Base-by-base conservation (phyloP, 2,329 filamentous ascomycete species). In the Diatrype stigma region DNA sequence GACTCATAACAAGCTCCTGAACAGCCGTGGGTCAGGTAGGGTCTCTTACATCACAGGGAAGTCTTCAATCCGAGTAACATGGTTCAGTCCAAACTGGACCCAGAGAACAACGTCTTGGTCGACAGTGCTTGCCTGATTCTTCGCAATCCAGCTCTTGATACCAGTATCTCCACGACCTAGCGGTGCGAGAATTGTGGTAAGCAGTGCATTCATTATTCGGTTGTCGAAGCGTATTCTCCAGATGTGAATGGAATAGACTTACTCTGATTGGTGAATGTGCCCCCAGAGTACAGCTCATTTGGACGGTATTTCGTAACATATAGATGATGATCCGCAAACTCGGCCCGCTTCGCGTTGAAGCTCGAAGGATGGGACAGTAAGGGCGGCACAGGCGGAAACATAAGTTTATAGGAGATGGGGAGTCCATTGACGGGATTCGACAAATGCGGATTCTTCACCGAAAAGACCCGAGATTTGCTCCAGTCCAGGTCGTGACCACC, bases 21-120 rank as follows among this genome's bases (percentile, higher is more conserved):
- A 10, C 10, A 45, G 42, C n/a, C 17, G 17, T 45, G 4, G 42
- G 21, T 16, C 30, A 21, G 40, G 40, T 28, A 10, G 19, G 19
- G 2, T 7, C 8, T 49, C 40, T n/a, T 42, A 50, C 84, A 87
- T 87, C 38, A 87, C 80, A 1, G 84, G 84, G 67, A 86, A 87
- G 61, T 87, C 84, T 60, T 86, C 84, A 22, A 81, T 73, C 6
- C 83, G 71, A 0, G 82, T 82, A 23, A 85, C 77, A 58, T 85
- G 81, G 34, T 81, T 85, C 45, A 85, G 75, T 21, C 81, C 68
- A 56, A 72, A 72, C 30, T 76, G 73, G 12, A 77, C 66, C 73
- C 75, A 81, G 44, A 80, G 69, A 16, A 81, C 76, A 48, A 79
- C 69, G 52, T 78, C 74, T 3, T 73, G 71, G 56, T 82, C 75